Evolutionary conservation across 2,329 filamentous ascomycete genomes (phyloP), one percentile per base, ranked within the genome.

Genomic region (Sclerotinia trifoliorum): DNA sequence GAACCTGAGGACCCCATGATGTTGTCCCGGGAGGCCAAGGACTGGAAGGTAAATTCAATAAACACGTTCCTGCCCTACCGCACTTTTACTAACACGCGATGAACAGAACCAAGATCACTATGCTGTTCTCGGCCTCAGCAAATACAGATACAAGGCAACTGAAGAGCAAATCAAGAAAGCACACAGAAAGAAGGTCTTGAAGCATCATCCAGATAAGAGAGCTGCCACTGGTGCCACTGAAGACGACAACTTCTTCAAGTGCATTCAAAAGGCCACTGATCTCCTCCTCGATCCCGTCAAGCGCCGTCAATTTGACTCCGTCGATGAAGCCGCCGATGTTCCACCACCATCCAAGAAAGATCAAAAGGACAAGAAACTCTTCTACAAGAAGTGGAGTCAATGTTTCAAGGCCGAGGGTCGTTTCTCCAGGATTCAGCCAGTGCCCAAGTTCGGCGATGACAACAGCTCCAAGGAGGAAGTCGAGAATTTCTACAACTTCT

Each of bases 241-340:
- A 77, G 94, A 97, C 81, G 95, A 99, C 81, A 92, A 91, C 80
- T 99, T 99, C 86, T 99, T 99, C 90, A 99, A 99, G 87, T 99
- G 96, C 82, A 99, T 99, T 80, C 96, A 99, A 80, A 97, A 97
- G 82, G 95, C 95, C 68, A 94, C 91, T 76, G 95, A 99, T 77
- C 86, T 98, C 65, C 90, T 99, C 24, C 87, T 93, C 67, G 95
- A 99, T 83, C 95, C 95, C 64, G 85, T 89, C 79, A 96, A 93
- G 83, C 92, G 95, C 71, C 90, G 94, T 69, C 95, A 99, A 82
- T 99, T 91, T 82, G 95, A 99, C 81, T 97, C 93, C 2, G 94
- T 98, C 70, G 95, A 99, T 77, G 94, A 97, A 81, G 89, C 88
- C 75, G 95, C 95, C 71, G 92, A 99, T 69, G 90, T 97, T 69